These are phyloP conservation scores for Eleusine coracana DNA, from an alignment of 176 grass and related monocot species.

Conservation along the genomic window DNA sequence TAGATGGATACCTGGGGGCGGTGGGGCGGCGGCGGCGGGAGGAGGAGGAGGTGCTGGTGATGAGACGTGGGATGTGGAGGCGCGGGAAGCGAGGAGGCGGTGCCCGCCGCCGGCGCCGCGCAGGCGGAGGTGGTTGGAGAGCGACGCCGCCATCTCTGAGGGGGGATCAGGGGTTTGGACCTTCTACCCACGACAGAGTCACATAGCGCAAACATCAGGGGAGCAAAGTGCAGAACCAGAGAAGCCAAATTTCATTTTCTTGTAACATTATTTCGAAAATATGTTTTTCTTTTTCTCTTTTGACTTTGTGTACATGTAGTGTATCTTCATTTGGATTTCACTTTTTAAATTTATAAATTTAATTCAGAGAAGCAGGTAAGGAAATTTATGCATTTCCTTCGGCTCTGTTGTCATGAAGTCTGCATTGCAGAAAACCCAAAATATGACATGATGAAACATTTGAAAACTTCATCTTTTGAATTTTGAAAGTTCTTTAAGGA, in stretches of 20 bases:
- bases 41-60: conserved; percentile 26
- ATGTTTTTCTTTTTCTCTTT: background rate
- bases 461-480: background rate
- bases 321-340: background rate
- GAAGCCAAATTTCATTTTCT: background rate
- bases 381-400: background rate
- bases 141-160: conserved; percentile 58
- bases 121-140: conserved; percentile 60
- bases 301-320: background rate
- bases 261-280: background rate
- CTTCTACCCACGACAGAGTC: background rate
- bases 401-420: background rate
- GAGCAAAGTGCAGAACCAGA: background rate
- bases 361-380: background rate
- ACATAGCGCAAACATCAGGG: background rate
- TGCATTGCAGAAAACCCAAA: background rate
- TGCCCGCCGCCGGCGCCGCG: conserved; percentile 28
- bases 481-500: background rate
- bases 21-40: conserved; percentile 41
- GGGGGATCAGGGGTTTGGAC: conserved; percentile 4
- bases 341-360: background rate
- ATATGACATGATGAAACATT: background rate
- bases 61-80: conserved; percentile 38
- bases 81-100: conserved; percentile 33
- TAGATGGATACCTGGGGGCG: conserved; percentile 42